phyloP scores from a whole-genome alignment of 306 rosid species.

The Neltuma alba region DNA sequence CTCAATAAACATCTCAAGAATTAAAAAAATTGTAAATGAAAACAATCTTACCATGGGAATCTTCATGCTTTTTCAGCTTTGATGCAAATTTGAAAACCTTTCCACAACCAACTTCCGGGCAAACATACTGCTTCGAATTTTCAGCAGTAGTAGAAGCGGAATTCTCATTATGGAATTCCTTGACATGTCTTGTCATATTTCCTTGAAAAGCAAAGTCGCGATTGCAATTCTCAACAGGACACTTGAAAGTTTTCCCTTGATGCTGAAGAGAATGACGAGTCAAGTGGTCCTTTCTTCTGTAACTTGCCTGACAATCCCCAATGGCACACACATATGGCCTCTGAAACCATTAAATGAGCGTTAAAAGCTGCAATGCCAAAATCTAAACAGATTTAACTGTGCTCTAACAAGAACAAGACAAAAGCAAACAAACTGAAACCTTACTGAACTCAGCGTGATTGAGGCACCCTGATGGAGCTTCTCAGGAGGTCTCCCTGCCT shows the following conservation, averaged over 20 bases:
- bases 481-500: conserved; percentile 99
- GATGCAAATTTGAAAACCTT: conserved; percentile 72
- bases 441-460: conserved; percentile 58
- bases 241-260: conserved; percentile 64
- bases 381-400: background rate
- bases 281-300: conserved; percentile 91
- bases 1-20: too few relatives aligned
- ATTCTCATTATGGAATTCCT: conserved; percentile 54
- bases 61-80: conserved; percentile 59
- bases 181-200: conserved; percentile 63
- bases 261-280: conserved; percentile 79
- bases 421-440: conserved; percentile 57
- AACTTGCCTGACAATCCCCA: conserved; percentile 72
- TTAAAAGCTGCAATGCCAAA: background rate
- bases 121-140: conserved; percentile 51
- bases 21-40: too few relatives aligned
- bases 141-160: conserved; percentile 24
- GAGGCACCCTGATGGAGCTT: conserved; percentile 97
- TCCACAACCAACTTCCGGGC: conserved; percentile 75
- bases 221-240: conserved; percentile 68
- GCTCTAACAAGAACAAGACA: conserved; percentile 18
- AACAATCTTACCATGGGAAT: conserved; percentile 70
- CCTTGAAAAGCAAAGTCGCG: conserved; percentile 52
- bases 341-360: conserved; percentile 47
- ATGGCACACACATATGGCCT: conserved; percentile 65